phyloP scores from a whole-genome alignment of 495 filamentous ascomycete genomes.

The Xylaria curta region DNA sequence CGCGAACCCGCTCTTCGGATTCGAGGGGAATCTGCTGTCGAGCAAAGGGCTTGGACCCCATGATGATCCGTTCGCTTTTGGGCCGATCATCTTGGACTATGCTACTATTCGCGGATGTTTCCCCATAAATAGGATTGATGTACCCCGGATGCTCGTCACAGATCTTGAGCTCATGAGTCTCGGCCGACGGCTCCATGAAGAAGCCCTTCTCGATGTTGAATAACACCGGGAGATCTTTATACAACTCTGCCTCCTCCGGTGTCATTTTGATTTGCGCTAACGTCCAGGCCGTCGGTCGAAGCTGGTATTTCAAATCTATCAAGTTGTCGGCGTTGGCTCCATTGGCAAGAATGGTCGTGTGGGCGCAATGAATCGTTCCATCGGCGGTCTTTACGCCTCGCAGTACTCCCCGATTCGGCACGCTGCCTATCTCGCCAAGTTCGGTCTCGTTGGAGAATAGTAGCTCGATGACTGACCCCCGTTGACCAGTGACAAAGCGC shows the following conservation, averaged over 20 bases:
- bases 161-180: constrained; percentile 59
- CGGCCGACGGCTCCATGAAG: constrained; percentile 62
- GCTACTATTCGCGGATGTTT: background rate
- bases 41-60: constrained; percentile 53
- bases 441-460: constrained; percentile 48
- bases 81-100: background rate
- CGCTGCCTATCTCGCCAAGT: background rate
- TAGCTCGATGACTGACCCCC: constrained; percentile 49
- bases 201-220: constrained; percentile 61
- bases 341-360: constrained; percentile 51
- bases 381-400: constrained; percentile 36
- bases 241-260: constrained; percentile 48
- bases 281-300: constrained; percentile 63
- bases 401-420: constrained; percentile 32
- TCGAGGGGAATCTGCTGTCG: constrained; percentile 55
- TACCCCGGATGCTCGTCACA: constrained; percentile 65
- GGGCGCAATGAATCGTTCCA: constrained; percentile 37
- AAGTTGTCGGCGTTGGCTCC: constrained; percentile 55
- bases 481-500: constrained; percentile 49
- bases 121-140: constrained; percentile 46
- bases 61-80: constrained; percentile 28
- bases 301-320: constrained; percentile 59
- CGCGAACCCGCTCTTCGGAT: constrained; percentile 49
- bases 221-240: constrained; percentile 56
- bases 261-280: constrained; percentile 58